Evolutionary conservation across 2,329 filamentous ascomycete genomes (phyloP), one percentile per base, ranked within the genome.

Genomic region (Beauveria scarabaeidicola): DNA sequence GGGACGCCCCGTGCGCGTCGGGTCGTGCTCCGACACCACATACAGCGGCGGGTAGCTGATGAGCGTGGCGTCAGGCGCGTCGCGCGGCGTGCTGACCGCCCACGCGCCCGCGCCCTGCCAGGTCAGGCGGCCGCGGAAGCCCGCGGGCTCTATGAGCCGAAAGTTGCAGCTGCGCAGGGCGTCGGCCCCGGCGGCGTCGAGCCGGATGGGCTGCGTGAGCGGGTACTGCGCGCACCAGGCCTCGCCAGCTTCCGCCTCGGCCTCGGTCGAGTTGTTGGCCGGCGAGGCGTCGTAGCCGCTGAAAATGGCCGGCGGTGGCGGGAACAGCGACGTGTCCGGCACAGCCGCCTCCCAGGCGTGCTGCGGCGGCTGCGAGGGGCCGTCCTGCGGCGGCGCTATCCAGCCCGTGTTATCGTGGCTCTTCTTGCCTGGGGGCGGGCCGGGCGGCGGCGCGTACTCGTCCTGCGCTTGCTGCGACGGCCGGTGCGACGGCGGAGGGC

Each of bases 261-360:
- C 77, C 64, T 81, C 79, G 2, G 81, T 81, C 1, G 89, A 86
- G 70, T 93, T 93, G 68, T 83, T 85, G 2, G 86, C 80, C 0
- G 85, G 83, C 13, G 87, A 90, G 36, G 71, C 74, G 61, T 89
- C 83, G 66, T 84, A 84, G 52, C 82, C 82, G 58, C 73, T 74
- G 71, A 84, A 85, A 68, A 90, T 79, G 32, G 81, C 81, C 0
- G 89, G 89, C 1, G 89, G 89, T 0, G 88, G 88, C 1, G 88
- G 88, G 47, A 91, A 82, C 10, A 89, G 78, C 1, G 87, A 78
- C 1, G 84, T 90, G 70, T 91, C 88, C 0, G 88, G 87, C 1
- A 91, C 86, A 3, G 85, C 81, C 7, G 80, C 68, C 64, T 85
- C 78, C 89, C 89, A 91, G 72, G 89, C 84, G 69, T 91, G 87